These are phyloP conservation scores for Fragaria iinumae DNA, from an alignment of 306 rosid species.

Conservation along the genomic window DNA sequence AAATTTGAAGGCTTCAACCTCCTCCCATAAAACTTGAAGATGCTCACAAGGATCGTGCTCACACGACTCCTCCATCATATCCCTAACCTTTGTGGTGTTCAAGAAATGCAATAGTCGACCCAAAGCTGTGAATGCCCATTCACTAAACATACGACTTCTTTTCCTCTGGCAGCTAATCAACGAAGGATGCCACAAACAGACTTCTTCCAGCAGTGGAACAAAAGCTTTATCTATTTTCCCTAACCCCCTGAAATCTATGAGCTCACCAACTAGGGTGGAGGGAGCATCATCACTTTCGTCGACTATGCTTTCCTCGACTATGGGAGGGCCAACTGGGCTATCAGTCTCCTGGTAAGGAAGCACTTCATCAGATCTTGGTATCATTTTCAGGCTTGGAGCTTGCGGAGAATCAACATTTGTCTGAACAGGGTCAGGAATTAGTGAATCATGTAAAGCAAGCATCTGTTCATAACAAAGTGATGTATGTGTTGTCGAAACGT, in stretches of 20 bases:
- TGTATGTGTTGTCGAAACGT: background rate
- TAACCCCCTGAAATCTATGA: conserved; percentile 9
- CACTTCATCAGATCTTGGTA: background rate
- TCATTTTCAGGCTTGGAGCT: background rate
- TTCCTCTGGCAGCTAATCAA: conserved; percentile 3
- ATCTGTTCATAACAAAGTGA: background rate
- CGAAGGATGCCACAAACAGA: conserved; percentile 9
- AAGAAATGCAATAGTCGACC: conserved; percentile 9
- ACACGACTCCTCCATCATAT: conserved; percentile 5
- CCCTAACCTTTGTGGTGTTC: conserved; percentile 9
- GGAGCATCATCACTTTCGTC: background rate
- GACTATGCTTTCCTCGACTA: background rate
- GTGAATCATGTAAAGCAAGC: background rate
- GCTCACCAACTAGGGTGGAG: background rate
- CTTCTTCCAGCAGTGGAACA: conserved; percentile 17
- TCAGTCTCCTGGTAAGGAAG: conserved; percentile 1
- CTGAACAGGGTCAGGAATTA: background rate
- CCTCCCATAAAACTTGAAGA: conserved; percentile 13
- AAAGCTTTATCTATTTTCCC: background rate
- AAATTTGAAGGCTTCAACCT: background rate
- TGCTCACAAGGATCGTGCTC: background rate
- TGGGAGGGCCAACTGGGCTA: background rate
- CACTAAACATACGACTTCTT: conserved; percentile 7
- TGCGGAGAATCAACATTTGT: background rate
- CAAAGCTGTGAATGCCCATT: conserved; percentile 18